phyloP scores from a whole-genome alignment of 73 alveolate species.

The Symbiodinium natans region DNA sequence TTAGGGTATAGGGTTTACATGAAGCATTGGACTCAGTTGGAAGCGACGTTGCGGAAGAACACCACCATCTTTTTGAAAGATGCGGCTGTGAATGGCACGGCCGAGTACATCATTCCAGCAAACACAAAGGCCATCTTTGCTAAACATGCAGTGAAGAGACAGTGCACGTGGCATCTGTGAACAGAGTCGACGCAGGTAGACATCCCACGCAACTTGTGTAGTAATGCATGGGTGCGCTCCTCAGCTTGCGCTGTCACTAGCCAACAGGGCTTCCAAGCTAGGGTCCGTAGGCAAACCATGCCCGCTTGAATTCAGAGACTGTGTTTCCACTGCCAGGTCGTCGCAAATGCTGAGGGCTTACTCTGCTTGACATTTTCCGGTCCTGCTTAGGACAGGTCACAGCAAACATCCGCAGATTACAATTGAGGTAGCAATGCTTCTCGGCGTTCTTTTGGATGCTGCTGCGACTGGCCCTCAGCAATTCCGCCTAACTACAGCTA shows the following conservation, averaged over 20 bases:
- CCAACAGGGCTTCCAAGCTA: no score
- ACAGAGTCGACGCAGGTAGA: background rate
- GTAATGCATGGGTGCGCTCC: conserved; percentile 26
- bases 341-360: background rate
- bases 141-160: background rate
- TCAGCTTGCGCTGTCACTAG: background rate
- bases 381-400: background rate
- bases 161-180: background rate
- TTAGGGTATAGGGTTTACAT: background rate
- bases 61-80: conserved; percentile 46
- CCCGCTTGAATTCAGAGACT: no score
- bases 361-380: background rate
- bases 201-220: conserved; percentile 27
- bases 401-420: no score
- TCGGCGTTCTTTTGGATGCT: conserved; percentile 37
- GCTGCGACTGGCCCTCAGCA: conserved; percentile 11
- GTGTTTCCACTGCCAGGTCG: conserved; percentile 24
- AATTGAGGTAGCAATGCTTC: conserved; percentile 26
- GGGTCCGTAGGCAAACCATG: no score
- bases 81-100: conserved; percentile 67
- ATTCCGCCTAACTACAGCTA: no score
- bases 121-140: conserved; percentile 30
- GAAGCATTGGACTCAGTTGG: conserved; percentile 14
- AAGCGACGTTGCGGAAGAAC: conserved; percentile 4
- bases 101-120: conserved; percentile 27